Base-by-base conservation (phyloP, 108 stramenopile species). In the Nitzschia sp. region DNA sequence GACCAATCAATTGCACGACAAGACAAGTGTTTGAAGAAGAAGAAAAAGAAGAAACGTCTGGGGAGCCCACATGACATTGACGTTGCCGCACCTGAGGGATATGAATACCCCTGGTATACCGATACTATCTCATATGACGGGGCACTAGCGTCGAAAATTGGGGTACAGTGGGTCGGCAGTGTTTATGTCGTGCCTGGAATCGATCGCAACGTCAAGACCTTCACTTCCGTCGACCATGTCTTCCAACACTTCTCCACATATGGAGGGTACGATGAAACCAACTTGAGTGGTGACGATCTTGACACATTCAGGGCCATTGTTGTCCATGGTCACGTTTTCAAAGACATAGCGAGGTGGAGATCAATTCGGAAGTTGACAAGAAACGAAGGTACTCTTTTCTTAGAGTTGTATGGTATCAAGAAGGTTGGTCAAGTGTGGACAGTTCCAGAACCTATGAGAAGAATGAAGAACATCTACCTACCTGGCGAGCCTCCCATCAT, bases 331-430 rank as follows among this genome's bases (percentile, higher is more conserved):
- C 37, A 72, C 21, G 71, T 72, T 21, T 55, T 63, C 8, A 55
- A 53, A 6, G 15, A 6, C 1, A 5, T 14, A 14, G 10, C 39
- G 26, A 41, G 38, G 8, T 72, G 71, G 71, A 40, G 46, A 20
- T 1, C 34, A 6, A 20, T 57, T 44, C 62, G 71, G 20, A 9
- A 19, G 8, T 50, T 72, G 26, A 34, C 54, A 7, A 25, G 40
- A 9, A 7, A 9, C 15, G 71, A 72, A 56, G 61, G 19, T 5
- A 55, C 64, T 57, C 55, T 34, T 24, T 34, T 72, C 25, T 37
- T 72, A 38, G 42, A 46, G 14, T 29, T 64, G 19, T 51, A 56
- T 14, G 63, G 55, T 8, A 56, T 72, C 41, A 41, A 72, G 39
- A 39, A 60, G 21, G 26, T 53, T 8, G 21, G 34, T 20, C 54